Conservation (phyloP, 1,284 basidiomycete genomes). For the Malassezia globosa region DNA sequence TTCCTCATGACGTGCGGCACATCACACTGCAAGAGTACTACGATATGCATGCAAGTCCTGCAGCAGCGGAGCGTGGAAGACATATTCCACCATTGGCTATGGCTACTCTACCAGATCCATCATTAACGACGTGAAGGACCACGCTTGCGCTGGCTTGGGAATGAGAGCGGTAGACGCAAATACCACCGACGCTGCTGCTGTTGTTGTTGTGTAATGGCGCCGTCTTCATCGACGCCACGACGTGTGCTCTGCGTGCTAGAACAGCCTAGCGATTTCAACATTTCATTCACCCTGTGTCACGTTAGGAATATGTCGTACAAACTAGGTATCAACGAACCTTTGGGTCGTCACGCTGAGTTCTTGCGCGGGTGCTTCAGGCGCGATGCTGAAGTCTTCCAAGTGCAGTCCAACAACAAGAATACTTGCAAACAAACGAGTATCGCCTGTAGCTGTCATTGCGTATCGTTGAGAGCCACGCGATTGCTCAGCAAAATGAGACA, state of each 20-base stretch:
- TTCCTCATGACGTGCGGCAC: conserved; percentile 12
- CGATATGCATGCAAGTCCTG: conserved; percentile 15
- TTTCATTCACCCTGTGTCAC: conserved; percentile 19
- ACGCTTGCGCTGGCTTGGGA: conserved; percentile 13
- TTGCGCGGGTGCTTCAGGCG: conserved; percentile 18
- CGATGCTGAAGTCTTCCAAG: conserved; percentile 37
- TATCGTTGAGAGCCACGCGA: conserved; percentile 18
- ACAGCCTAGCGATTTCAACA: conserved; percentile 29
- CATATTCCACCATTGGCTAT: conserved; percentile 15
- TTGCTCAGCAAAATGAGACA: conserved; percentile 21
- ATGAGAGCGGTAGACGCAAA: conserved; percentile 20
- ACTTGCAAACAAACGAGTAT: conserved; percentile 36
- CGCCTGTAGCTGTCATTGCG: conserved; percentile 9
- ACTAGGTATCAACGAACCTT: conserved; percentile 12
- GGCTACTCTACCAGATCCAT: conserved; percentile 13
- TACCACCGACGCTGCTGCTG: conserved; percentile 25
- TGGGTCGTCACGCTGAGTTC: conserved; percentile 17
- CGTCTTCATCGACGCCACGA: conserved; percentile 7
- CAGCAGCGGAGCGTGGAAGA: conserved; percentile 12
- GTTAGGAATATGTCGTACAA: not conserved
- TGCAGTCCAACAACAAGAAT: conserved; percentile 38
- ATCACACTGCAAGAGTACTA: conserved; percentile 16
- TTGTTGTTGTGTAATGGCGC: not conserved
- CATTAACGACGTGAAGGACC: conserved; percentile 11
- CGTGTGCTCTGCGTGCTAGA: conserved; percentile 20